Evolutionary conservation across 768 basidiomycete species (phyloP).

Genomic region (Suillus luteus): DNA sequence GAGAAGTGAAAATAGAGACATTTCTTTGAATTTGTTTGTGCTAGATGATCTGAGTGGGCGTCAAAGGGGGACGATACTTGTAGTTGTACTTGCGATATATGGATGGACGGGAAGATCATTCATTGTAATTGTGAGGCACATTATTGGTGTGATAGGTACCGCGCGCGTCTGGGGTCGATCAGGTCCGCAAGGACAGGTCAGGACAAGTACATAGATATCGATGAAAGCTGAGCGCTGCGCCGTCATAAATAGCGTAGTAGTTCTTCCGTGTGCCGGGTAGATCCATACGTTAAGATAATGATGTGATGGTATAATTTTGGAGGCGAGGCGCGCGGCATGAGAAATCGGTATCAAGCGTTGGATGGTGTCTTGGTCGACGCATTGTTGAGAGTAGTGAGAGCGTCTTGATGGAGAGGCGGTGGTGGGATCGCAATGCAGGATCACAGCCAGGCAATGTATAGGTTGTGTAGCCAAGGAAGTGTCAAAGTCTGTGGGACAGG

Average conservation of each 20-base stretch:
- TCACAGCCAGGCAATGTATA: background rate
- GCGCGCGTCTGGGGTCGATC: background rate
- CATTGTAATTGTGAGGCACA: background rate
- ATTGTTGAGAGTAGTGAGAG: background rate
- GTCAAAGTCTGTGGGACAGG: no score
- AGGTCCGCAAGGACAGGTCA: background rate
- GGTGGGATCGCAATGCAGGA: background rate
- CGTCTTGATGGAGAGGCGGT: background rate
- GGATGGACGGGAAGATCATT: no score
- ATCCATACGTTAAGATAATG: background rate
- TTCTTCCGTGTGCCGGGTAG: background rate
- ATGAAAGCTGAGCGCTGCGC: background rate
- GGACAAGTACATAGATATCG: no score
- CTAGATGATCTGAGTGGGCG: no score
- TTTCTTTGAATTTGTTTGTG: no score
- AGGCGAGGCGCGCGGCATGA: background rate
- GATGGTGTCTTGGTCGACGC: background rate
- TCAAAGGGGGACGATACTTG: no score
- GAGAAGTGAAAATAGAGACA: no score
- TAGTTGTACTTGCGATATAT: no score
- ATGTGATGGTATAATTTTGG: background rate
- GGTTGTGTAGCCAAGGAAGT: no score
- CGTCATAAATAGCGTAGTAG: background rate
- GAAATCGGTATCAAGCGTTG: background rate
- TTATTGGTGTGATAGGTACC: background rate